Percentiles rank a stretch among this genome's conserved stretches.
phyloP scores from a whole-genome alignment of 2,329 filamentous ascomycete genomes.

The Alternaria panax region DNA sequence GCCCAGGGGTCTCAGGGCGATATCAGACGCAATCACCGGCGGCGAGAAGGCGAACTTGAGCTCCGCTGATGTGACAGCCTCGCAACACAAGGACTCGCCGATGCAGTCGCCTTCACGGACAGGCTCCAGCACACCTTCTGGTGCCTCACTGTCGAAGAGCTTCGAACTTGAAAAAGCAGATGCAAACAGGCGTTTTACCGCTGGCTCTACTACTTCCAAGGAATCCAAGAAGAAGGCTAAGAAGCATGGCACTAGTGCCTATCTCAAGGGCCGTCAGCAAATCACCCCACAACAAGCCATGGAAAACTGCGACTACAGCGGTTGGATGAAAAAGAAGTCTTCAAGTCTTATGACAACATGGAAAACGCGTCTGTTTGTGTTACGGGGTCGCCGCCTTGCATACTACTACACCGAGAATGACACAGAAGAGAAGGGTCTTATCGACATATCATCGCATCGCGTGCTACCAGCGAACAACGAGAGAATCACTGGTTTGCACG shows the following conservation, averaged over 20 bases:
- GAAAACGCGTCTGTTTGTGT: conserved; percentile 95
- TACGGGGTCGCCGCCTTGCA: conserved; percentile 87
- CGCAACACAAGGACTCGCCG: conserved; percentile 60
- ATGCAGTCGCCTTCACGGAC: conserved; percentile 74
- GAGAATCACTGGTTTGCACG: conserved; percentile 86
- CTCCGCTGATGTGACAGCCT: conserved; percentile 50
- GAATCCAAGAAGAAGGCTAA: conserved; percentile 62
- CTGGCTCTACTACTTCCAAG: conserved; percentile 55
- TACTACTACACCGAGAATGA: conserved; percentile 98
- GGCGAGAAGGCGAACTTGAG: conserved; percentile 59
- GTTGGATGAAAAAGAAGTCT: conserved; percentile 99
- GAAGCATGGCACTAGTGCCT: conserved; percentile 96
- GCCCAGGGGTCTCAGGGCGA: conserved; percentile 78
- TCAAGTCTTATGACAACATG: conserved; percentile 96
- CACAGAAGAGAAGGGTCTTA: conserved; percentile 90
- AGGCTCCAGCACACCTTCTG: conserved; percentile 73
- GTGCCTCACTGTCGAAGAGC: conserved; percentile 66
- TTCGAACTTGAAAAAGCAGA: conserved; percentile 80
- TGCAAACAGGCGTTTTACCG: conserved; percentile 43
- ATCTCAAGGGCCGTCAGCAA: conserved; percentile 83
- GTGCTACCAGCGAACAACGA: conserved; percentile 96
- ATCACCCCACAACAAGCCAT: conserved; percentile 85
- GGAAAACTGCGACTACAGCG: conserved; percentile 85
- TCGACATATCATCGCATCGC: conserved; percentile 96
- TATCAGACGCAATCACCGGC: conserved; percentile 74